Evolutionary conservation across 805 yeast species (phyloP), one percentile per base, ranked within the genome.

Genomic region (Candida manassasensis): DNA sequence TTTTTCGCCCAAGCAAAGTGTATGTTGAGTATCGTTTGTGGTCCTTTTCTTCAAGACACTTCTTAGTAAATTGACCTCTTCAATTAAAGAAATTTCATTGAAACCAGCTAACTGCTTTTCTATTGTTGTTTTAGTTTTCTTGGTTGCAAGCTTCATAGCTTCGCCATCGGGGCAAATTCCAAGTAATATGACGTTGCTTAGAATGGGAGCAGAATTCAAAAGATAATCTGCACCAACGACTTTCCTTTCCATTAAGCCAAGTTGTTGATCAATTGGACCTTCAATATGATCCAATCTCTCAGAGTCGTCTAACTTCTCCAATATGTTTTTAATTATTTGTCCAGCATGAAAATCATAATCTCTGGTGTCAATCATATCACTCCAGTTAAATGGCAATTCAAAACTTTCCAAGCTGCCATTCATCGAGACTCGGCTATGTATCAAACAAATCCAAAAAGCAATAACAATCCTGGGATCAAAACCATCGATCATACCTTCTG

Each of bases 171-270:
- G 43, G 2, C 51, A 48, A 10, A 46, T 21, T 6, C 69, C 67
- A 6, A 62, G 32, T 27, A 64, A 48, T 2, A 52, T 49, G 3
- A 63, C 32, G 30, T 63, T 44, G 3, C 53, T 40, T 2, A 74
- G 59, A 2, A 26, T 42, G 0, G 64, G 55, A 18, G 60, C 55
- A 2, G 44, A 13, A 34, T 53, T 47, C 15, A 52, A 42, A 12
- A 69, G 38, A 41, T 61, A 66, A 13, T 52, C 48, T 0, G 59
- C 59, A 0, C 71, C 71, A 35, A 58, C 38, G 2, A 57, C 40
- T 3, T 48, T 36, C 21, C 71, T 47, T 1, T 62, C 61, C 9
- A 52, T 57, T 19, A 44, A 54, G 4, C 59, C 45, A 14, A 61
- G 36, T 18, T 45, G 44, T 2, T 38, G 27, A 19, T 51, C 54